Base-by-base conservation (phyloP, 108 stramenopile species). In the Pseudonitzschia multiseries region DNA sequence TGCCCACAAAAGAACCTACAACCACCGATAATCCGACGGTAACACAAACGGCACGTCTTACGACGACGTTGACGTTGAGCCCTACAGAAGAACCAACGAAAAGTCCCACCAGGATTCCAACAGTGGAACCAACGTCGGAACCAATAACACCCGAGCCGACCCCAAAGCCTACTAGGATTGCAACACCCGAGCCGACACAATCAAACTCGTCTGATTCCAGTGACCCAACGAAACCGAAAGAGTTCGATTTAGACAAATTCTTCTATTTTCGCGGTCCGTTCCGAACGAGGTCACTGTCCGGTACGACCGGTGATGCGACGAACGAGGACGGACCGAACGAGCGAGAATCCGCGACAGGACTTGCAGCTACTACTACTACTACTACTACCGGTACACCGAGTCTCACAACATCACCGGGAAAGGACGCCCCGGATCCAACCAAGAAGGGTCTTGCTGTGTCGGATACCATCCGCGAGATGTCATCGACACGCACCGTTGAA, bases 111-210 rank as follows among this genome's bases (percentile, higher is more conserved):
- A 36, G 6, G 4, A 36, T 36, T 36, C 36, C 36, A 36, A 36
- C 36, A 18, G 1, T 26, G 27, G 41, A 24, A 21, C 69, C 69
- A 50, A 70, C 69, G 6, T 40, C 27, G 0, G 50, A 0, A 36
- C 69, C 69, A 32, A 54, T 53, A 22, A 1, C 61, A 59, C 33
- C 6, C 17, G 33, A 40, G 13, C 61, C 61, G 18, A 62, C 33
- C 20, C 57, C 57, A 9, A n/a, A 28, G 26, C 57, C 29, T 27
- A 31, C 24, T 22, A 5, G n/a, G 57, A 59, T 6, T 27, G 9
- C 46, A 18, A 10, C 46, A 2, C 46, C 46, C 42, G 42, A 10
- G 42, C 42, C 42, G 42, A 42, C 42, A 42, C 8, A 10, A 48
- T 2, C 17, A 10, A 2, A 8, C 4, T 14, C 18, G 13, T 14